Percentiles rank a stretch among this genome's conserved stretches.
Evolutionary conservation across 139 green algal genomes (phyloP).

Genomic region (Chlorella sp.): DNA sequence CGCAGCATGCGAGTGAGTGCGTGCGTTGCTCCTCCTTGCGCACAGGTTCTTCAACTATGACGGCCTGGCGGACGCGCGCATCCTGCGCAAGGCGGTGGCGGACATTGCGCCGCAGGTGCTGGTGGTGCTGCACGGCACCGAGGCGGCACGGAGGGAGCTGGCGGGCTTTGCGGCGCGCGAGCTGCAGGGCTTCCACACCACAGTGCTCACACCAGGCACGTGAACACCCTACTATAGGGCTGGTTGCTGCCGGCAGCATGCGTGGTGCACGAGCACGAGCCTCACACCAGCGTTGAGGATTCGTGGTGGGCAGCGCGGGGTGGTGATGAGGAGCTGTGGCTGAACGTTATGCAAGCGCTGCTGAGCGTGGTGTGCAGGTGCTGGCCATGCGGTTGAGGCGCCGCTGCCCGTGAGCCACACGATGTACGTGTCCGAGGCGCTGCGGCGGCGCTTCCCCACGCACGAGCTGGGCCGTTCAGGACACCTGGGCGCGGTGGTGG

Average conservation of each 20-base stretch:
- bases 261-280: too few relatives aligned
- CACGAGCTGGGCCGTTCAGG: constrained; percentile 11
- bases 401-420: constrained; percentile 15
- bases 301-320: too few relatives aligned
- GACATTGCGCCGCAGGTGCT: constrained; percentile 52
- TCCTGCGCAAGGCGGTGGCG: constrained; percentile 50
- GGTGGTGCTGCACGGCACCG: constrained; percentile 15
- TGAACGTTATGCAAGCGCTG: too few relatives aligned
- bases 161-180: not conserved
- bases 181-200: not conserved
- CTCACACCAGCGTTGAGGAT: too few relatives aligned
- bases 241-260: too few relatives aligned
- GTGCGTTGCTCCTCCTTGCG: not conserved
- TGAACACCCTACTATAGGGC: not conserved
- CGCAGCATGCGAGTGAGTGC: too few relatives aligned
- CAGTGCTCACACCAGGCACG: not conserved
- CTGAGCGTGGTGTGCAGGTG: not conserved
- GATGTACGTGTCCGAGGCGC: constrained; percentile 36
- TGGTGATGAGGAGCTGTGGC: too few relatives aligned
- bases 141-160: constrained; percentile 22
- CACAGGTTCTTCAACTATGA: constrained; percentile 55
- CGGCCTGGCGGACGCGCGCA: constrained; percentile 49
- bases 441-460: constrained; percentile 24
- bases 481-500: constrained; percentile 51
- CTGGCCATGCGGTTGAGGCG: constrained; percentile 28